Conservation (phyloP, 148 eudicot genomes). For the Persicaria maculosa region DNA sequence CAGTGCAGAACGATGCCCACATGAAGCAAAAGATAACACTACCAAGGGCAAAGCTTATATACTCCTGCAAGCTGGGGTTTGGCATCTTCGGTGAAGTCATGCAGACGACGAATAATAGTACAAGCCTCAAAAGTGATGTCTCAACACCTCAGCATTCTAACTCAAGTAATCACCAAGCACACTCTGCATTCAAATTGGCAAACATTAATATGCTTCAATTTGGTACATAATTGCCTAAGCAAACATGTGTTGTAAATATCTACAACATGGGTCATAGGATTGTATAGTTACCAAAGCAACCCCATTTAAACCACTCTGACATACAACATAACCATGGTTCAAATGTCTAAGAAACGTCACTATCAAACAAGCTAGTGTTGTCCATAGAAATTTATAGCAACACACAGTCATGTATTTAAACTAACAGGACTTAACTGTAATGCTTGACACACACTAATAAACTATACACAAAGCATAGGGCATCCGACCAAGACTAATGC, state of each 20-base stretch:
- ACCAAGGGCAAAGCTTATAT: neutral
- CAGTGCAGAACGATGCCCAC: slow-evolving; percentile 21
- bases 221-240: neutral
- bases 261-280: neutral
- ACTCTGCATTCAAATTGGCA: neutral
- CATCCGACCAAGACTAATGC: neutral
- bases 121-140: neutral
- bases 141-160: neutral
- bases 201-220: neutral
- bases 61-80: neutral
- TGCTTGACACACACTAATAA: neutral
- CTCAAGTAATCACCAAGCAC: neutral
- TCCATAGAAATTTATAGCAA: neutral
- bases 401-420: neutral
- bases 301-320: neutral
- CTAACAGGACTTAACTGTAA: neutral
- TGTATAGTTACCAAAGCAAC: neutral
- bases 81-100: neutral
- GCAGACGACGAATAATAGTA: neutral
- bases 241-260: neutral
- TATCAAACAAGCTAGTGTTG: neutral
- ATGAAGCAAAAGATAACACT: slow-evolving; percentile 19
- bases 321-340: neutral
- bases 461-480: neutral
- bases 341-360: neutral